These are phyloP conservation scores for Cyclocybe aegerita DNA, from an alignment of 768 basidiomycete species.

Conservation along the genomic window DNA sequence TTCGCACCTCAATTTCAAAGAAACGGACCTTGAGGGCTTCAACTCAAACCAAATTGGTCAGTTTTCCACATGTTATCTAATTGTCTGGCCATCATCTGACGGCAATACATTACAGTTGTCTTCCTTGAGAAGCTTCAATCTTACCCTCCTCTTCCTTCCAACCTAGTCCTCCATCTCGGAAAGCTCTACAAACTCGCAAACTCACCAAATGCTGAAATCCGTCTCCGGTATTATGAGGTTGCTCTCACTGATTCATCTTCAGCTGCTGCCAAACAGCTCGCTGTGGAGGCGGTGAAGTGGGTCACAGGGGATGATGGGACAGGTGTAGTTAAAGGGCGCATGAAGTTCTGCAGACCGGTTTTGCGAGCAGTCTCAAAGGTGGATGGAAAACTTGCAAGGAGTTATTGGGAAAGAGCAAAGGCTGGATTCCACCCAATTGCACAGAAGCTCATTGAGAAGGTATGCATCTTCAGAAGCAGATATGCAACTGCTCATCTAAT, in stretches of 20 bases:
- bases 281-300: constrained; percentile 60
- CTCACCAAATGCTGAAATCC: constrained; percentile 76
- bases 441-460: constrained; percentile 73
- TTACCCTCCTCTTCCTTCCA: constrained; percentile 56
- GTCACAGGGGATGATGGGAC: constrained; percentile 63
- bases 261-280: constrained; percentile 49
- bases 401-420: constrained; percentile 47
- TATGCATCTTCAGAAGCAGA: constrained; percentile 19
- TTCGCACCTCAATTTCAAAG: constrained; percentile 51
- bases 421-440: constrained; percentile 76
- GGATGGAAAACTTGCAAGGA: constrained; percentile 50
- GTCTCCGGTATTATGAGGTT: constrained; percentile 75
- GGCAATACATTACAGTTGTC: constrained; percentile 48
- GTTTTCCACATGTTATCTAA: constrained; percentile 13
- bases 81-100: background rate
- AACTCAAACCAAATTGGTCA: constrained; percentile 76
- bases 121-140: constrained; percentile 81
- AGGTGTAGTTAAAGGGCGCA: constrained; percentile 69
- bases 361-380: constrained; percentile 57
- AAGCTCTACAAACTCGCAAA: constrained; percentile 43
- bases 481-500: background rate
- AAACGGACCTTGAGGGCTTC: constrained; percentile 60
- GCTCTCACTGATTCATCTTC: constrained; percentile 54
- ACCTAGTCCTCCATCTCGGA: constrained; percentile 62
- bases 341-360: constrained; percentile 81